Conservation (phyloP, 2,329 filamentous ascomycete genomes). For the Myriosclerotinia duriaeana region DNA sequence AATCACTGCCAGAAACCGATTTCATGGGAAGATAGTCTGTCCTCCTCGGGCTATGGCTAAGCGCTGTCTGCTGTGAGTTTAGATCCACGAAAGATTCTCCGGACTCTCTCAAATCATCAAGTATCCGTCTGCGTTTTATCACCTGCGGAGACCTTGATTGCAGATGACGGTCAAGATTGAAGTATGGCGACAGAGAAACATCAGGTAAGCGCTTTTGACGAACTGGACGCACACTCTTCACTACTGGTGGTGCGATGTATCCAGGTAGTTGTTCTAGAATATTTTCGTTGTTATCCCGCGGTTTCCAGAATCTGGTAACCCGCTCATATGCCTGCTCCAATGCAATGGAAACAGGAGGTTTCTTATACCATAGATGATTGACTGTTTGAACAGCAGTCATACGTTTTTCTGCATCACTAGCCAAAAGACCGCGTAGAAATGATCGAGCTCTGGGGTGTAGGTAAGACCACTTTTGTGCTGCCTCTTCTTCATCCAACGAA, state of each 20-base stretch:
- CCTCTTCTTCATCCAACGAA: constrained; percentile 20
- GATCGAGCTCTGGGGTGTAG: constrained; percentile 29
- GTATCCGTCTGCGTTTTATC: constrained; percentile 30
- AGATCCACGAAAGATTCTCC: constrained; percentile 18
- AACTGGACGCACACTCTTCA: constrained; percentile 14
- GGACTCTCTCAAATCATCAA: constrained; percentile 32
- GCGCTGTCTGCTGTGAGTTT: not conserved
- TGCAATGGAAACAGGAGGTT: constrained; percentile 32
- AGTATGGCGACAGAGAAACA: constrained; percentile 35
- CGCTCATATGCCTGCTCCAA: constrained; percentile 34
- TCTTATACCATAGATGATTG: constrained; percentile 44
- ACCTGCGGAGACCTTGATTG: constrained; percentile 21
- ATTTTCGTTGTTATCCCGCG: constrained; percentile 28
- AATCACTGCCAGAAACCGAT: constrained; percentile 28
- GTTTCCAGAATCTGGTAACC: constrained; percentile 36
- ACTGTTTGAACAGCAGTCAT: constrained; percentile 42
- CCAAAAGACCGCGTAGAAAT: constrained; percentile 43
- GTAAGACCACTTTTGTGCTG: constrained; percentile 26
- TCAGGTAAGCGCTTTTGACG: constrained; percentile 34
- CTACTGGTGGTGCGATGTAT: not conserved
- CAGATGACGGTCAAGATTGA: constrained; percentile 36
- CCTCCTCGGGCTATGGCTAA: not conserved
- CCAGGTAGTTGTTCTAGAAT: constrained; percentile 34
- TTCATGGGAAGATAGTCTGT: not conserved
- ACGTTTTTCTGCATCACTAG: constrained; percentile 38